Evolutionary conservation across 1,284 basidiomycete genomes (phyloP).

Genomic region (Takashimella tepidaria): DNA sequence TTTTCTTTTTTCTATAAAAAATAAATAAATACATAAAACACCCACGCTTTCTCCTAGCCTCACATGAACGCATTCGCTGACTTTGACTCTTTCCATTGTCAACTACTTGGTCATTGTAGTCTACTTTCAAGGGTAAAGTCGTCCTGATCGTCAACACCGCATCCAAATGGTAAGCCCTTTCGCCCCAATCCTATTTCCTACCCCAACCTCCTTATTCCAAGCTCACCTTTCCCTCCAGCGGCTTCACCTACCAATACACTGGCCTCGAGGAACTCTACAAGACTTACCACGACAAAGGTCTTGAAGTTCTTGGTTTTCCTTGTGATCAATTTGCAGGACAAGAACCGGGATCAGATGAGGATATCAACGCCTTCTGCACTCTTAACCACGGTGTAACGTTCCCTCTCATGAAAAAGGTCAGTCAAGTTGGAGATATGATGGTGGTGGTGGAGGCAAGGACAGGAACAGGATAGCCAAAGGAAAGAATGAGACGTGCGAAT

Average conservation of each 20-base stretch:
- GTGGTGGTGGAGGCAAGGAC: too few relatives aligned
- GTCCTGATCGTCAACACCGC: conserved; percentile 55
- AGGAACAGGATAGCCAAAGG: too few relatives aligned
- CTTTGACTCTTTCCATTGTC: not conserved
- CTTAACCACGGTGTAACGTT: conserved; percentile 77
- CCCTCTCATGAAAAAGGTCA: conserved; percentile 70
- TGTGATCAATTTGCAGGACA: conserved; percentile 55
- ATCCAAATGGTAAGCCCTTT: conserved; percentile 47
- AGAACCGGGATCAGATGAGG: conserved; percentile 66
- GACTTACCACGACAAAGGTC: conserved; percentile 50
- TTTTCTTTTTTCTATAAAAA: not conserved
- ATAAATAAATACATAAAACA: too few relatives aligned
- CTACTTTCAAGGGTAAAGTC: conserved; percentile 51
- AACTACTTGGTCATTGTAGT: conserved; percentile 12
- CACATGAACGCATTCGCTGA: not conserved
- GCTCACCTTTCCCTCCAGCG: conserved; percentile 1
- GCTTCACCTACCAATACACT: conserved; percentile 43
- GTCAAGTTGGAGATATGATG: too few relatives aligned
- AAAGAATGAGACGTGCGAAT: too few relatives aligned
- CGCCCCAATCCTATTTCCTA: not conserved
- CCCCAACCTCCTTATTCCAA: too few relatives aligned
- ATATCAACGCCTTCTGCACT: conserved; percentile 56
- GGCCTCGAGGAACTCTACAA: conserved; percentile 53
- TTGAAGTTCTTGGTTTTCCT: conserved; percentile 52
- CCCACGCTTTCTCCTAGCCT: too few relatives aligned